Conservation (phyloP, 2,329 filamentous ascomycete genomes). For the Cladosporium austrohemisphaericum region DNA sequence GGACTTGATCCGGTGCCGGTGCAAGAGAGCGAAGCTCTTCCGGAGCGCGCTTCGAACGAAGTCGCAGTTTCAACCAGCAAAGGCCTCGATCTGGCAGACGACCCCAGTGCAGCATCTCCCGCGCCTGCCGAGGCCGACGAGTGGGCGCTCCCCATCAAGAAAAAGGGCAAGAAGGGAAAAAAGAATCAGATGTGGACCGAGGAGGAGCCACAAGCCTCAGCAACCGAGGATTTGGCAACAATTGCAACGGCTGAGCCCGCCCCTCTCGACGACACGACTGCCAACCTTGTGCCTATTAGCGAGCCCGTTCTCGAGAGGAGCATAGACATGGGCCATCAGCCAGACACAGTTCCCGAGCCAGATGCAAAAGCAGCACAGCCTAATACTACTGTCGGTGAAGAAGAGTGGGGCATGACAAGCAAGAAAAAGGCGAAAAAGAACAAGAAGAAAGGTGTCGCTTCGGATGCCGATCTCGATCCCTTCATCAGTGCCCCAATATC, state of each 20-base stretch:
- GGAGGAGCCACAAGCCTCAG: conserved; percentile 23
- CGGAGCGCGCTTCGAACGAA: no score
- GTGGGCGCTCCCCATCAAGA: conserved; percentile 17
- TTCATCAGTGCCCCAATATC: conserved; percentile 19
- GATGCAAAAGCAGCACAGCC: neutral
- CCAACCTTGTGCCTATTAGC: no score
- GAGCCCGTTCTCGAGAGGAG: no score
- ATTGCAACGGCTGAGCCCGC: neutral
- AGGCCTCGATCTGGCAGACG: neutral
- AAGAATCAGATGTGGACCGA: conserved; percentile 13
- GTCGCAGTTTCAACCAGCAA: neutral
- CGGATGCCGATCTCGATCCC: conserved; percentile 15
- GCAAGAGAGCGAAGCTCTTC: no score
- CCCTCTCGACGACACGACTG: no score
- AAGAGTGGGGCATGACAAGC: conserved; percentile 5
- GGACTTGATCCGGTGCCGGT: no score
- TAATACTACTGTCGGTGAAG: conserved; percentile 7
- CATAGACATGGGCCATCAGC: neutral
- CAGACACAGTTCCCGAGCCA: neutral
- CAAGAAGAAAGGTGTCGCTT: conserved; percentile 42
- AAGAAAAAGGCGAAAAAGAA: conserved; percentile 30
- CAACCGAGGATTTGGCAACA: neutral
- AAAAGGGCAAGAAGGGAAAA: conserved; percentile 31
- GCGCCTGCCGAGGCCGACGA: conserved; percentile 13
- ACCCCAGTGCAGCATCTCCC: neutral